Conservation (phyloP, 2,329 filamentous ascomycete genomes). For the Fusarium tjaetaba region DNA sequence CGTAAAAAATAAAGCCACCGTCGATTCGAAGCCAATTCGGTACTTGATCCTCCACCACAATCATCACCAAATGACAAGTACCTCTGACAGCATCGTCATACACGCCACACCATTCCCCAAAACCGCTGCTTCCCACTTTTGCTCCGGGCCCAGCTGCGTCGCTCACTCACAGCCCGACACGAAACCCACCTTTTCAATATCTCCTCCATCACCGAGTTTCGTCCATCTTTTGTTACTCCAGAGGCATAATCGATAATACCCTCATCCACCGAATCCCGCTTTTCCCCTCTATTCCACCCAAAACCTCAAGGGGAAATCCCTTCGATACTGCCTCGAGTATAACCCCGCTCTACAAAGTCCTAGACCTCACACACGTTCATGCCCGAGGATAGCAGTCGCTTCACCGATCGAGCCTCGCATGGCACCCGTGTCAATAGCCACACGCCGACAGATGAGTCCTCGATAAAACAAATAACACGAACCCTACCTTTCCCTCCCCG, state of each 20-base stretch:
- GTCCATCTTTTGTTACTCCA: constrained; percentile 4
- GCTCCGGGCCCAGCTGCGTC: constrained; percentile 33
- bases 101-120: constrained; percentile 40
- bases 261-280: constrained; percentile 17
- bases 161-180: constrained; percentile 30
- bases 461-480: constrained; percentile 31
- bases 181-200: constrained; percentile 30
- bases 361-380: not conserved
- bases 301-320: not conserved
- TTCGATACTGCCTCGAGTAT: not conserved
- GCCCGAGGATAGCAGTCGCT: constrained; percentile 2
- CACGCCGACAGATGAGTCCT: constrained; percentile 37
- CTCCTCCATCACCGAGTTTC: constrained; percentile 17
- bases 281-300: not conserved
- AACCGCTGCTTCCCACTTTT: constrained; percentile 42
- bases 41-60: not conserved
- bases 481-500: constrained; percentile 53
- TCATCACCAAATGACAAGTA: constrained; percentile 1
- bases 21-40: not conserved
- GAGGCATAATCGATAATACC: constrained; percentile 29
- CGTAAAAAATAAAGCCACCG: constrained; percentile 9
- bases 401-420: constrained; percentile 35
- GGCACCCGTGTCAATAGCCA: constrained; percentile 28
- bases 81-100: constrained; percentile 37
- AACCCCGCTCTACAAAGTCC: constrained; percentile 13